phyloP scores from a whole-genome alignment of 495 filamentous ascomycete species.

The Trichoderma virens region DNA sequence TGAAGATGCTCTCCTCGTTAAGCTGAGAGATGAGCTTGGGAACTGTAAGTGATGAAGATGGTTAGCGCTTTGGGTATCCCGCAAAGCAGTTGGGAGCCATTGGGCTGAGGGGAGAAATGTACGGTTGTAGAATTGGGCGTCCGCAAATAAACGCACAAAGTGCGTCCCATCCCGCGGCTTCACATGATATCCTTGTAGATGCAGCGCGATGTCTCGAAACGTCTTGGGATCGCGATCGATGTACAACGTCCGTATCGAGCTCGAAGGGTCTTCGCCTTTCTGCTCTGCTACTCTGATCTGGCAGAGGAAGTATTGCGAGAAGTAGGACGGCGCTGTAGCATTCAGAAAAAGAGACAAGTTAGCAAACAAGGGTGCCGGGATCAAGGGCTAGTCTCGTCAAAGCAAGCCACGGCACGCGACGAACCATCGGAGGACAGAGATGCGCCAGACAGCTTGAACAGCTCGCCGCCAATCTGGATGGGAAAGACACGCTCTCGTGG shows the following conservation, averaged over 20 bases:
- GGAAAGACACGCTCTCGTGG: constrained; percentile 72
- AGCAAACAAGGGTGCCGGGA: no score
- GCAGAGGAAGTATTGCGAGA: constrained; percentile 87
- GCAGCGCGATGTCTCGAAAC: constrained; percentile 80
- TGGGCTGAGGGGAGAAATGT: constrained; percentile 19
- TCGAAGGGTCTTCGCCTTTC: constrained; percentile 43
- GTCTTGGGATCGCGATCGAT: constrained; percentile 92
- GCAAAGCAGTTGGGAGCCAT: background rate
- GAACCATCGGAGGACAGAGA: constrained; percentile 92
- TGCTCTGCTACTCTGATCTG: constrained; percentile 59
- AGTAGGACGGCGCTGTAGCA: constrained; percentile 84
- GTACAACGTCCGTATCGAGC: constrained; percentile 62
- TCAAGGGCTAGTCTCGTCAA: no score
- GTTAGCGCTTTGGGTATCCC: background rate
- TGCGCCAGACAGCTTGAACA: constrained; percentile 91
- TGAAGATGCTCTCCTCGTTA: constrained; percentile 89
- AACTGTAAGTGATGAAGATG: constrained; percentile 40
- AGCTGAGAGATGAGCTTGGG: constrained; percentile 87
- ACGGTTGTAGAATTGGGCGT: constrained; percentile 93
- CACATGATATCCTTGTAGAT: constrained; percentile 92
- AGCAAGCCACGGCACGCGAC: constrained; percentile 26
- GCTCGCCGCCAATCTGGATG: constrained; percentile 86
- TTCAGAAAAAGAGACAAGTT: background rate
- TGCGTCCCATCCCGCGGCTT: constrained; percentile 73
- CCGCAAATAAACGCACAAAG: constrained; percentile 87